Evolutionary conservation across 2,329 filamentous ascomycete species (phyloP).

Genomic region (Fusarium sp.): DNA sequence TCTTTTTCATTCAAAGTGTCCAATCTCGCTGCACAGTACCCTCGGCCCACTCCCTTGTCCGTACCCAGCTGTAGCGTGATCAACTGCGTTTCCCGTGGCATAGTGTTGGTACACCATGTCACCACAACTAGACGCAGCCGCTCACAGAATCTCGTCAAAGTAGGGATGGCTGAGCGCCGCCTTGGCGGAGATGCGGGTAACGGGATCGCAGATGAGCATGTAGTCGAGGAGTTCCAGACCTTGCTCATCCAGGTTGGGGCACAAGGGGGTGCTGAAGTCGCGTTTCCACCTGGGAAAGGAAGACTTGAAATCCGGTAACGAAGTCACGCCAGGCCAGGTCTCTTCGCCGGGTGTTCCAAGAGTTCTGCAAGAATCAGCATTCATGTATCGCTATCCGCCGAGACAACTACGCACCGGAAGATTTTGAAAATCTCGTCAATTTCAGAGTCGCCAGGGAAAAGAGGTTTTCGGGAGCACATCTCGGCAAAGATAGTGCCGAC

Average conservation of each 20-base stretch:
- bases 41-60: not conserved
- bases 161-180: constrained; percentile 86
- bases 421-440: constrained; percentile 58
- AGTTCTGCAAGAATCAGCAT: constrained; percentile 56
- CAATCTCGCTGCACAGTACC: constrained; percentile 1
- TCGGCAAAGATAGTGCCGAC: constrained; percentile 94
- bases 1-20: not conserved
- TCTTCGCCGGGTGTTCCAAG: constrained; percentile 85
- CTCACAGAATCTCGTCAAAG: constrained; percentile 61
- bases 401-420: constrained; percentile 71
- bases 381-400: not conserved
- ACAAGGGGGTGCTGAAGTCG: constrained; percentile 71
- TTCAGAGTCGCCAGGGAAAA: constrained; percentile 89
- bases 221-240: constrained; percentile 74
- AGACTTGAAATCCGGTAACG: constrained; percentile 91
- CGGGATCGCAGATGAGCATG: constrained; percentile 88
- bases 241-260: constrained; percentile 75
- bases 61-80: not conserved
- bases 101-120: rapidly evolving
- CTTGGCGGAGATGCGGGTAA: constrained; percentile 87
- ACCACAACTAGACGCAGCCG: rapidly evolving
- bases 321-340: constrained; percentile 88
- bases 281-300: constrained; percentile 92
- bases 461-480: constrained; percentile 92
- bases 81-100: constrained; percentile 2